Conservation (phyloP, 768 basidiomycete species). For the Kwoniella mangroviensis region DNA sequence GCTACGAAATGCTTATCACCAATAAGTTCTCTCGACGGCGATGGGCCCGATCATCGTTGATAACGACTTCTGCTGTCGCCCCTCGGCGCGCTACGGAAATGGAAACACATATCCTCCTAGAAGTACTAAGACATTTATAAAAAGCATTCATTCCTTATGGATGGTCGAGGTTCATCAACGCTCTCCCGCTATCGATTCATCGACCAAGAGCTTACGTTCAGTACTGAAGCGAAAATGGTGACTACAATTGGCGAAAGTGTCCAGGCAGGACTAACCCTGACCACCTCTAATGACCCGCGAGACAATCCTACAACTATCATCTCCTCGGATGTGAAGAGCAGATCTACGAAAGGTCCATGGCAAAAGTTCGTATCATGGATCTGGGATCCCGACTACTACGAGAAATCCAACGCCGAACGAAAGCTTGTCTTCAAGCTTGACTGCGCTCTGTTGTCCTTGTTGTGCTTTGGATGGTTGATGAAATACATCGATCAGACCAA, state of each 20-base stretch:
- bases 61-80: background rate
- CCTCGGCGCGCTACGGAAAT: background rate
- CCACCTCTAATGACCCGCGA: background rate
- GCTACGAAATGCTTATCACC: background rate
- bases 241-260: background rate
- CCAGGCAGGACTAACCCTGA: background rate
- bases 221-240: background rate
- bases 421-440: constrained; percentile 36
- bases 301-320: background rate
- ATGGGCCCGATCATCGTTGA: background rate
- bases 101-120: background rate
- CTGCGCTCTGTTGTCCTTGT: constrained; percentile 21
- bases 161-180: background rate
- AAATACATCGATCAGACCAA: constrained; percentile 37
- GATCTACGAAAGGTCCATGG: constrained; percentile 8
- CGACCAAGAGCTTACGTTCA: background rate
- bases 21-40: background rate
- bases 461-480: constrained; percentile 31
- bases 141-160: background rate
- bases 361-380: constrained; percentile 13
- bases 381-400: constrained; percentile 29
- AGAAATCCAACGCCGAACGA: constrained; percentile 35
- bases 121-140: background rate
- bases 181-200: background rate
- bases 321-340: background rate